phyloP scores from a whole-genome alignment of 192 early-diverging fungal species.

The Mycoemilia scoparia region DNA sequence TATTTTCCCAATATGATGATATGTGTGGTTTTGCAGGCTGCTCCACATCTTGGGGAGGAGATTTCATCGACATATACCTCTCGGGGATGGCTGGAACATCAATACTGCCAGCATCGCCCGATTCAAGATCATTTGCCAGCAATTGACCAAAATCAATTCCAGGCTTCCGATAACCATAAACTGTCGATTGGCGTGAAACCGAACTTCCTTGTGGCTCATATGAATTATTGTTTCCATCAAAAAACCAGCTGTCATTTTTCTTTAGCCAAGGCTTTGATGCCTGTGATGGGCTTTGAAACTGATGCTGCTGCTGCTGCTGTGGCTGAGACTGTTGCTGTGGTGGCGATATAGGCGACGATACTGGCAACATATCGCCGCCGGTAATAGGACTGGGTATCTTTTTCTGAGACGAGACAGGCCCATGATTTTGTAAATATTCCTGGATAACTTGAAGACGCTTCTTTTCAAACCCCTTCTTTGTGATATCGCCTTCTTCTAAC shows the following conservation, averaged over 20 bases:
- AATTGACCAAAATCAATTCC: slow-evolving; percentile 25
- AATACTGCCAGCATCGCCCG: slow-evolving; percentile 4
- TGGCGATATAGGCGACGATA: not conserved
- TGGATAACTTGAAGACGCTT: slow-evolving; percentile 33
- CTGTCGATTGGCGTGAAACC: slow-evolving; percentile 22
- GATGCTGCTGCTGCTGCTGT: no score
- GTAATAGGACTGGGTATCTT: not conserved
- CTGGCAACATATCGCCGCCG: not conserved
- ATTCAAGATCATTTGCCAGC: slow-evolving; percentile 15
- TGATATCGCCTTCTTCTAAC: slow-evolving; percentile 47
- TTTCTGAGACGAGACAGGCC: not conserved
- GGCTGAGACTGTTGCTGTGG: not conserved
- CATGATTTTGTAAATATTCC: slow-evolving; percentile 16
- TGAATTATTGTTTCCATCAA: slow-evolving; percentile 2
- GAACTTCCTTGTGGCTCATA: slow-evolving; percentile 4
- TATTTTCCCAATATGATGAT: slow-evolving; percentile 2
- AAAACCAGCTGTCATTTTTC: not conserved
- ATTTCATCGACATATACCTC: not conserved
- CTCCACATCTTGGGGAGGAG: not conserved
- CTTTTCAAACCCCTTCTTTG: slow-evolving; percentile 57
- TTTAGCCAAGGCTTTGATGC: no score
- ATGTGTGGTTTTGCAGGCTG: not conserved
- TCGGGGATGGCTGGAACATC: not conserved
- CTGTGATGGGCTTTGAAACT: no score
- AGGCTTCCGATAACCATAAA: slow-evolving; percentile 16